Conservation (phyloP, 106 monocot species). For the Hemerocallis citrina region DNA sequence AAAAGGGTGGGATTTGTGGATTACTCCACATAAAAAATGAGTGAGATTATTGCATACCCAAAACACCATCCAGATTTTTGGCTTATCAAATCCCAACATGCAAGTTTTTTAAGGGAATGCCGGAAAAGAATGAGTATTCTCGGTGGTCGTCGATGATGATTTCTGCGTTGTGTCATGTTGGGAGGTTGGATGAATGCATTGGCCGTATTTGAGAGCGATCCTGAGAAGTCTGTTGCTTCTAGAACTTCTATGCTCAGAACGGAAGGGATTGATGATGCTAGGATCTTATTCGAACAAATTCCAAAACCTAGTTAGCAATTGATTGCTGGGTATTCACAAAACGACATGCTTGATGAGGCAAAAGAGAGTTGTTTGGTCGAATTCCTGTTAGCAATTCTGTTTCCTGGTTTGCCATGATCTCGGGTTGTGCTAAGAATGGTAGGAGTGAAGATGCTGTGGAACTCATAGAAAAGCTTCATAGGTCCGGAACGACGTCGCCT, state of each 20-base stretch:
- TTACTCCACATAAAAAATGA: no score
- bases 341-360: constrained; percentile 44
- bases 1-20: no score
- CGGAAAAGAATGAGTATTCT: constrained; percentile 52
- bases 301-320: constrained; percentile 47
- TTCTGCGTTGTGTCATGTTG: constrained; percentile 35
- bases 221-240: constrained; percentile 38
- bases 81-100: no score
- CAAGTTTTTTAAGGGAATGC: constrained; percentile 55
- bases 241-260: constrained; percentile 45
- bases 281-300: constrained; percentile 41
- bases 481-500: constrained; percentile 30
- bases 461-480: constrained; percentile 36
- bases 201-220: constrained; percentile 30
- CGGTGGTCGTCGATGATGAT: constrained; percentile 70
- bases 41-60: no score
- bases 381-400: constrained; percentile 41
- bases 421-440: constrained; percentile 51
- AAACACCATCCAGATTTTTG: no score
- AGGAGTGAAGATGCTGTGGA: constrained; percentile 39
- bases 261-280: constrained; percentile 37
- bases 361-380: constrained; percentile 31
- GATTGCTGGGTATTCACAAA: constrained; percentile 58
- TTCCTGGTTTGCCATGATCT: constrained; percentile 50
- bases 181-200: constrained; percentile 39